phyloP scores from a whole-genome alignment of 2,329 filamentous ascomycete species.

The Coleophoma crateriformis region DNA sequence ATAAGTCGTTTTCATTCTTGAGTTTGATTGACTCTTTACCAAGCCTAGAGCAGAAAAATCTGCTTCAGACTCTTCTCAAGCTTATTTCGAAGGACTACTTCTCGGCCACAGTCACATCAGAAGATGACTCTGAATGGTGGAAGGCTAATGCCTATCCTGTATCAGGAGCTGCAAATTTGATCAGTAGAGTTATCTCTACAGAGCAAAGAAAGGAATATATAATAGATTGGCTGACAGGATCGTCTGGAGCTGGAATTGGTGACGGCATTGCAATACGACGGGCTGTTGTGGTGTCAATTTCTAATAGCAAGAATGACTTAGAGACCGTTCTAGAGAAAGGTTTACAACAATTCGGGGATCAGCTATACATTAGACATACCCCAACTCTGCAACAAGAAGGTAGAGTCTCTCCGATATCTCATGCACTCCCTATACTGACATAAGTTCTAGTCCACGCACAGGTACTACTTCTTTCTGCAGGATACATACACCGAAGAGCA shows the following conservation, averaged over 20 bases:
- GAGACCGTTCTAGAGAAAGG: conserved; percentile 59
- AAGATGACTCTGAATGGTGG: conserved; percentile 25
- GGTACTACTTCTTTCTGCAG: conserved; percentile 69
- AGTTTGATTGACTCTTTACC: conserved; percentile 19
- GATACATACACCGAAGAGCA: conserved; percentile 64
- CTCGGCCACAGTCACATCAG: conserved; percentile 13
- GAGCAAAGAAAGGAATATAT: conserved; percentile 49
- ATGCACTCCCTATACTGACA: conserved; percentile 1
- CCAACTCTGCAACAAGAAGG: conserved; percentile 87
- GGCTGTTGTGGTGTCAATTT: conserved; percentile 55
- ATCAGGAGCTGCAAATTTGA: conserved; percentile 51
- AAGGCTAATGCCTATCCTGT: conserved; percentile 31
- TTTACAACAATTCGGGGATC: conserved; percentile 73
- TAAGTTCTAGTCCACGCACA: conserved; percentile 65
- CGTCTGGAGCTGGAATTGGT: conserved; percentile 60
- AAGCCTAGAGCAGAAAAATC: conserved; percentile 23
- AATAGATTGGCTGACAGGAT: conserved; percentile 58
- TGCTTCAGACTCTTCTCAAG: conserved; percentile 19
- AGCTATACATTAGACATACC: conserved; percentile 79
- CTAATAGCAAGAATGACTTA: conserved; percentile 44
- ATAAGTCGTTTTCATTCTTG: conserved; percentile 13
- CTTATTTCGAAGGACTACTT: conserved; percentile 20
- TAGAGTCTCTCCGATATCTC: conserved; percentile 29
- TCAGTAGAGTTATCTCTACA: conserved; percentile 43
- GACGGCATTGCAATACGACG: conserved; percentile 61